Evolutionary conservation across 2,329 filamentous ascomycete genomes (phyloP).

Genomic region (Diaporthe vexans): DNA sequence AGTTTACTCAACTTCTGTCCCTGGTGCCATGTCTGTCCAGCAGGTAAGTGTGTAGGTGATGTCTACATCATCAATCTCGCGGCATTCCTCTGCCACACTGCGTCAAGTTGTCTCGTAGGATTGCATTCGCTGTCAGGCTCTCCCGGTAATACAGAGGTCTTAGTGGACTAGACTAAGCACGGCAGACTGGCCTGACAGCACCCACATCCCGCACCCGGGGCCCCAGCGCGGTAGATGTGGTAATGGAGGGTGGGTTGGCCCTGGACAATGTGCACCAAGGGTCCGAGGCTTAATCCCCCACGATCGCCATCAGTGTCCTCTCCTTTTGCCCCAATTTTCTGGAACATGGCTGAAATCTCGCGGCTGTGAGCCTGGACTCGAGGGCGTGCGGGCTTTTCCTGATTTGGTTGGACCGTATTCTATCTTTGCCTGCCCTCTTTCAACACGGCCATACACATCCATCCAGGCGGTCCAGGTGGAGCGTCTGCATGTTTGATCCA

Average conservation of each 20-base stretch:
- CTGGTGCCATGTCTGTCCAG: background rate
- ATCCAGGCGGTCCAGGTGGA: background rate
- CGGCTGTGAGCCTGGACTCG: constrained; percentile 3
- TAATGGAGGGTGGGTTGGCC: background rate
- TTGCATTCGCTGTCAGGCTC: background rate
- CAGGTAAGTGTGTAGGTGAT: background rate
- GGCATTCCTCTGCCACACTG: background rate
- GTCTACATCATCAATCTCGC: background rate
- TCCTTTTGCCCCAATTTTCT: constrained; percentile 34
- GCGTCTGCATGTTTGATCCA: constrained; percentile 38
- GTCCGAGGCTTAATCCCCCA: constrained; percentile 27
- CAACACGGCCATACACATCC: background rate
- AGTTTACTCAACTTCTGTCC: background rate
- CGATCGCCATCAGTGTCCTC: constrained; percentile 5
- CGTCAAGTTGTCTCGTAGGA: no score
- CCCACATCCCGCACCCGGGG: background rate
- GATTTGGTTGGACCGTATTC: constrained; percentile 2
- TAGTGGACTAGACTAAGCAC: background rate
- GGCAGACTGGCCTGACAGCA: background rate
- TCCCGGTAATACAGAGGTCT: background rate
- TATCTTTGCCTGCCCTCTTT: constrained; percentile 1
- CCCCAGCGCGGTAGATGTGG: background rate
- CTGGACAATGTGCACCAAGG: background rate
- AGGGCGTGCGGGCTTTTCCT: constrained; percentile 13
- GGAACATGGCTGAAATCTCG: constrained; percentile 30